phyloP scores from a whole-genome alignment of 2,329 filamentous ascomycete genomes.

The Setomelanomma holmii region DNA sequence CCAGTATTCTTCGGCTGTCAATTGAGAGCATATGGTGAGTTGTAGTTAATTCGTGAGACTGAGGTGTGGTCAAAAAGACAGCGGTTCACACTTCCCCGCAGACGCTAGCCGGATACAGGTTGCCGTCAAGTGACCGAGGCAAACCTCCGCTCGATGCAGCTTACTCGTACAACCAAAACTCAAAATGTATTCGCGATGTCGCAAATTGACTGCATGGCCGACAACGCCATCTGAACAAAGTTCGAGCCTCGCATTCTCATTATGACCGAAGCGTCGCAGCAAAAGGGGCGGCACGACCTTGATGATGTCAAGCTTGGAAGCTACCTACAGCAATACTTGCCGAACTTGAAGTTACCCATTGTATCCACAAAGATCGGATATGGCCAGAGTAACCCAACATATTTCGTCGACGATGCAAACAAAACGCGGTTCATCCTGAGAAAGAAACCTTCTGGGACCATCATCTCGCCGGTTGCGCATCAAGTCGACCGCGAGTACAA shows the following conservation, averaged over 20 bases:
- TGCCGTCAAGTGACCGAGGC: constrained; percentile 24
- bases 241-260: too few relatives aligned
- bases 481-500: constrained; percentile 94
- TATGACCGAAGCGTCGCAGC: constrained; percentile 21
- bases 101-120: constrained; percentile 10
- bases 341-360: constrained; percentile 32
- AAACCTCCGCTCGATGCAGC: constrained; percentile 22
- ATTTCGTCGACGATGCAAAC: constrained; percentile 76
- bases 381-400: constrained; percentile 96
- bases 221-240: too few relatives aligned
- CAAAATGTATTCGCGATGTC: background rate
- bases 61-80: too few relatives aligned
- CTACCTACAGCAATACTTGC: constrained; percentile 39
- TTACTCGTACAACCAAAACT: constrained; percentile 10
- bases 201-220: too few relatives aligned
- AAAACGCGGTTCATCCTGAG: constrained; percentile 81
- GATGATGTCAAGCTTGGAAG: constrained; percentile 36
- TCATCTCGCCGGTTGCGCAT: constrained; percentile 92
- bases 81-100: constrained; percentile 14
- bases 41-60: too few relatives aligned
- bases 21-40: too few relatives aligned
- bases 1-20: too few relatives aligned
- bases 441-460: constrained; percentile 92
- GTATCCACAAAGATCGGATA: constrained; percentile 78
- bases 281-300: constrained; percentile 36